Conservation (phyloP, 352 stramenopile species). For the Phytophthora agathidicida region DNA sequence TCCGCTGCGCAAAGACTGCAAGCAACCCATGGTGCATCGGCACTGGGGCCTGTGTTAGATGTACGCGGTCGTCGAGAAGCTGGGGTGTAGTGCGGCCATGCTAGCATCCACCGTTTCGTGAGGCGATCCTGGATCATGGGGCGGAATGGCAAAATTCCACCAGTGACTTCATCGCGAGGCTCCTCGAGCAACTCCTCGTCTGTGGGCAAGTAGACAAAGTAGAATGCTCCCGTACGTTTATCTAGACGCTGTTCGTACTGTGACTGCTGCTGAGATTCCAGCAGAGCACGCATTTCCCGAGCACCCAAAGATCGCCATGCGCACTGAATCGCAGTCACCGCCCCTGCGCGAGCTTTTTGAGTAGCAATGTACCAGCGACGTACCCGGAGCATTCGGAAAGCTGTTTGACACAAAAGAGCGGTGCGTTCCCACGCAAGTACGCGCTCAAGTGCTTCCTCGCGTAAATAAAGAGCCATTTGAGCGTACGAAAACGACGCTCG, state of each 20-base stretch:
- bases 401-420: conserved; percentile 53
- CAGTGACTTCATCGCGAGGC: conserved; percentile 55
- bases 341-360: conserved; percentile 35
- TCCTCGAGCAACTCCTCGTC: conserved; percentile 66
- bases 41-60: conserved; percentile 1
- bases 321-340: conserved; percentile 61
- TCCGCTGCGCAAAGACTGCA: conserved; percentile 69
- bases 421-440: conserved; percentile 61
- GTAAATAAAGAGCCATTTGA: conserved; percentile 73
- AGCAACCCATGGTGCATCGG: conserved; percentile 25
- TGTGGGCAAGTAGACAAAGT: conserved; percentile 71
- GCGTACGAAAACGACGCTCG: conserved; percentile 48
- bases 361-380: conserved; percentile 59
- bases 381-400: conserved; percentile 63
- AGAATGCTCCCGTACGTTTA: conserved; percentile 56
- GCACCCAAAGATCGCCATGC: conserved; percentile 52
- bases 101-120: conserved; percentile 72
- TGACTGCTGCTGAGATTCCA: conserved; percentile 67
- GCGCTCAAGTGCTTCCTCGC: conserved; percentile 61
- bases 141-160: conserved; percentile 58
- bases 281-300: conserved; percentile 37
- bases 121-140: conserved; percentile 77
- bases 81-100: conserved; percentile 63
- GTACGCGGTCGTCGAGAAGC: conserved; percentile 23
- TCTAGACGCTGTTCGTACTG: conserved; percentile 76